Evolutionary conservation across 371 early-diverging fungal species (phyloP).

Genomic region (Rhizopus sp.): DNA sequence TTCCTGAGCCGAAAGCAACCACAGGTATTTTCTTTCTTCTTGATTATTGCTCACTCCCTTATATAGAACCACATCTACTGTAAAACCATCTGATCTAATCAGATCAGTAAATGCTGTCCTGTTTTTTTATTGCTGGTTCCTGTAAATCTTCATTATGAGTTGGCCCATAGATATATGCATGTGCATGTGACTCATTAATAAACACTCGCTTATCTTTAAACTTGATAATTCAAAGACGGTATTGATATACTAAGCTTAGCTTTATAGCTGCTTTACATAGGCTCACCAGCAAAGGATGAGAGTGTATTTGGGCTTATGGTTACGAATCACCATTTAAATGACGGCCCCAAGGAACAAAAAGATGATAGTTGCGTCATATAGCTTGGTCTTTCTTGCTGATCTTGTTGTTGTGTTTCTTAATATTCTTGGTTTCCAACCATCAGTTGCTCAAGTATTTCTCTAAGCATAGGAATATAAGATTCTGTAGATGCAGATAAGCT

Average conservation of each 20-base stretch:
- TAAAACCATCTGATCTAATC: too few relatives aligned
- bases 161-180: too few relatives aligned
- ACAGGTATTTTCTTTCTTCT: too few relatives aligned
- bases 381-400: background rate
- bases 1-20: too few relatives aligned
- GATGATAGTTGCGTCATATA: background rate
- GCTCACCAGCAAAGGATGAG: constrained; percentile 7
- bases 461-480: constrained; percentile 6
- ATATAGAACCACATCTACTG: too few relatives aligned
- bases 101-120: too few relatives aligned
- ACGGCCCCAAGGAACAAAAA: background rate
- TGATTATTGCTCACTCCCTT: too few relatives aligned
- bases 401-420: background rate
- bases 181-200: too few relatives aligned
- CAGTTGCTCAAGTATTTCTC: too few relatives aligned
- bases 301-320: constrained; percentile 2
- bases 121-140: too few relatives aligned
- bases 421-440: background rate
- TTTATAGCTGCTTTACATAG: constrained; percentile 1
- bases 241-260: constrained; percentile 5
- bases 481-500: background rate
- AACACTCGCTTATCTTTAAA: constrained; percentile 4
- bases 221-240: constrained; percentile 7
- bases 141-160: too few relatives aligned
- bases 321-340: constrained; percentile 11